Evolutionary conservation across 345 rosid genomes (phyloP).

Genomic region (Camelina neglecta): DNA sequence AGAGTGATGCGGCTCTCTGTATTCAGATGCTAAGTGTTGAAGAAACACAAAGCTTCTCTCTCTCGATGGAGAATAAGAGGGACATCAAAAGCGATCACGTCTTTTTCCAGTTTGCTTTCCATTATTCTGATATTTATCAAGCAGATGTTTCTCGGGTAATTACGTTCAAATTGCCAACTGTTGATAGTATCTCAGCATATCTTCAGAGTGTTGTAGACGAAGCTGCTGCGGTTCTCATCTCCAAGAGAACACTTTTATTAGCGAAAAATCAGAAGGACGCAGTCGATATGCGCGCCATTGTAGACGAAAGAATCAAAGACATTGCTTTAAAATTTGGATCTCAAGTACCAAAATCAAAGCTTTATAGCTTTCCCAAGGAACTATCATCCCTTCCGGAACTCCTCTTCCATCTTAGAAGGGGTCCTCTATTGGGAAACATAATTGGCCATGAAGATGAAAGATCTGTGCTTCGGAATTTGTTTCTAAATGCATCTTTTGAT

Average conservation of each 20-base stretch:
- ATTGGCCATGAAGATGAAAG: slow-evolving; percentile 99
- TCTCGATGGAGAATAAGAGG: slow-evolving; percentile 82
- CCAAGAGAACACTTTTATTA: slow-evolving; percentile 83
- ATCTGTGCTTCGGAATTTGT: slow-evolving; percentile 80
- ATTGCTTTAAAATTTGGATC: slow-evolving; percentile 79
- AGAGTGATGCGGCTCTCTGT: slow-evolving; percentile 64
- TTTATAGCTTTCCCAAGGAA: slow-evolving; percentile 83
- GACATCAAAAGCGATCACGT: slow-evolving; percentile 77
- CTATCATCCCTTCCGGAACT: slow-evolving; percentile 76
- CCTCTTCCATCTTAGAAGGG: slow-evolving; percentile 91
- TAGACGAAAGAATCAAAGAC: slow-evolving; percentile 96
- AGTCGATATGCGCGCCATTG: slow-evolving; percentile 68
- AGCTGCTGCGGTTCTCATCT: slow-evolving; percentile 85
- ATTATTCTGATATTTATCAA: slow-evolving; percentile 79
- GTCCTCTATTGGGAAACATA: slow-evolving; percentile 93
- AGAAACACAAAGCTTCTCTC: slow-evolving; percentile 90
- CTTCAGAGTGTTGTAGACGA: slow-evolving; percentile 84
- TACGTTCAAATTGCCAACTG: slow-evolving; percentile 79
- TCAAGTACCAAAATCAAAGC: slow-evolving; percentile 83
- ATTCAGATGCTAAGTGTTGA: slow-evolving; percentile 90
- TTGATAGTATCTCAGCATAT: slow-evolving; percentile 85
- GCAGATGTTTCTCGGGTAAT: slow-evolving; percentile 87
- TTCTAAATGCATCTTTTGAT: slow-evolving; percentile 90
- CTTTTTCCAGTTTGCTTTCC: slow-evolving; percentile 85
- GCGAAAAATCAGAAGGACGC: slow-evolving; percentile 73